Evolutionary conservation across 2,329 filamentous ascomycete species (phyloP).

Genomic region (Cordyceps pruinosa): DNA sequence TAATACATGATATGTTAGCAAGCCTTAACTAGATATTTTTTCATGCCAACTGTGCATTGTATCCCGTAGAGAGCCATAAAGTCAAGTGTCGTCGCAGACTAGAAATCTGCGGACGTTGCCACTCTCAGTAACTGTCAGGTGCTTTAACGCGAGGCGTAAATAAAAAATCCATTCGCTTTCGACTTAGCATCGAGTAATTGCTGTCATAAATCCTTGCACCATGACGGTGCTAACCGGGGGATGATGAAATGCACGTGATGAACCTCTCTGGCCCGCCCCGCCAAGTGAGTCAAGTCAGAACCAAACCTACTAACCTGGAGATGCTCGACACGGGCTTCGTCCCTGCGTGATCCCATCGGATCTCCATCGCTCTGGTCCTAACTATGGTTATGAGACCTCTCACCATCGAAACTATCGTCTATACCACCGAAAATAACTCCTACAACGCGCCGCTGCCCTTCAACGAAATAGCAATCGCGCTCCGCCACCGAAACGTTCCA

Average conservation of each 20-base stretch:
- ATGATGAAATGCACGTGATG: conserved; percentile 7
- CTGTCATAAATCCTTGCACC: neutral
- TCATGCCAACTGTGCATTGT: neutral
- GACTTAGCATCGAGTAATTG: neutral
- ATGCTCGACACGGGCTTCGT: conserved; percentile 21
- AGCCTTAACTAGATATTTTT: neutral
- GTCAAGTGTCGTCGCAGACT: neutral
- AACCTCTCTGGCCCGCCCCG: conserved; percentile 12
- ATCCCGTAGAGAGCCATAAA: too few species aligned
- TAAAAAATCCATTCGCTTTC: neutral
- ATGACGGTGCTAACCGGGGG: neutral
- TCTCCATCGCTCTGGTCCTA: conserved; percentile 3
- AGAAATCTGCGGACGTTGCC: neutral
- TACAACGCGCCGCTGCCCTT: neutral
- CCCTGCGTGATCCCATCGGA: conserved; percentile 22
- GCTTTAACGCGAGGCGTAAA: neutral
- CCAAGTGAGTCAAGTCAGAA: conserved; percentile 16
- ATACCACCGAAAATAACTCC: too few species aligned
- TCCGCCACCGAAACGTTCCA: neutral
- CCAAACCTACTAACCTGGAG: conserved; percentile 13
- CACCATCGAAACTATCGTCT: neutral
- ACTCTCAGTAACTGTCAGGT: neutral
- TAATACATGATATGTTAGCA: conserved; percentile 25
- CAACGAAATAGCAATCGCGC: neutral
- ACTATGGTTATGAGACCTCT: neutral